A percentile compares a stretch with the other conserved stretches of the same genome.
Conservation (phyloP, 371 early-diverging fungal genomes). For the Antonospora locustae region DNA sequence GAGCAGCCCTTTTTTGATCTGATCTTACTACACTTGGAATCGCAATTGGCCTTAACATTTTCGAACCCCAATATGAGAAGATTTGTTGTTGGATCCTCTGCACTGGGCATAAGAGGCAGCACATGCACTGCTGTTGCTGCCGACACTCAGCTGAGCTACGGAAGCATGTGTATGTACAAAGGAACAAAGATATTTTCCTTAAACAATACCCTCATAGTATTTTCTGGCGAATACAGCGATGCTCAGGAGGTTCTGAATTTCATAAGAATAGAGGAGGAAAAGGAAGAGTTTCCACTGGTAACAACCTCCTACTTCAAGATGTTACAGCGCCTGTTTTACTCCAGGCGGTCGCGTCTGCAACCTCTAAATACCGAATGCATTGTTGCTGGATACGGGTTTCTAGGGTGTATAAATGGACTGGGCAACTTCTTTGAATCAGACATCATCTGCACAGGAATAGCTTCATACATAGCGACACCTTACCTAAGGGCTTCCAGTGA, state of each 20-base stretch:
- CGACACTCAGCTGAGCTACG: slow-evolving; percentile 35
- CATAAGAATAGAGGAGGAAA: slow-evolving; percentile 16
- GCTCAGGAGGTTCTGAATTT: slow-evolving; percentile 13
- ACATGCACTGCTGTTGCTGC: slow-evolving; percentile 34
- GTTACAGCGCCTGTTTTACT: slow-evolving; percentile 47
- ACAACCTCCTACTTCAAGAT: slow-evolving; percentile 46
- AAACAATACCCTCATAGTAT: slow-evolving; percentile 12
- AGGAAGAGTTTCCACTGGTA: slow-evolving; percentile 26
- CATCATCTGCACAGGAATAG: slow-evolving; percentile 49
- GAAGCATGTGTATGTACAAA: slow-evolving; percentile 1
- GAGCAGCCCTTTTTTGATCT: too few species aligned
- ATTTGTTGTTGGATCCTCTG: slow-evolving; percentile 1
- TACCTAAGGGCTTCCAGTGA: slow-evolving; percentile 41
- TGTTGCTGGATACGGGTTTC: slow-evolving; percentile 39
- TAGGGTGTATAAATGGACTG: slow-evolving; percentile 43
- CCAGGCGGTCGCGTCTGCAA: slow-evolving; percentile 35
- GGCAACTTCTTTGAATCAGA: slow-evolving; percentile 49
- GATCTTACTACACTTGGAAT: too few species aligned
- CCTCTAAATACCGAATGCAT: slow-evolving; percentile 40
- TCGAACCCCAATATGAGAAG: neutral
- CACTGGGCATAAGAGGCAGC: slow-evolving; percentile 34
- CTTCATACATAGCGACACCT: slow-evolving; percentile 46
- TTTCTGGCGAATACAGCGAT: slow-evolving; percentile 40
- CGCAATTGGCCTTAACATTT: neutral
- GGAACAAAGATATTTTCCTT: neutral